phyloP scores from a whole-genome alignment of 106 monocot genomes.

The Dioscorea alata region DNA sequence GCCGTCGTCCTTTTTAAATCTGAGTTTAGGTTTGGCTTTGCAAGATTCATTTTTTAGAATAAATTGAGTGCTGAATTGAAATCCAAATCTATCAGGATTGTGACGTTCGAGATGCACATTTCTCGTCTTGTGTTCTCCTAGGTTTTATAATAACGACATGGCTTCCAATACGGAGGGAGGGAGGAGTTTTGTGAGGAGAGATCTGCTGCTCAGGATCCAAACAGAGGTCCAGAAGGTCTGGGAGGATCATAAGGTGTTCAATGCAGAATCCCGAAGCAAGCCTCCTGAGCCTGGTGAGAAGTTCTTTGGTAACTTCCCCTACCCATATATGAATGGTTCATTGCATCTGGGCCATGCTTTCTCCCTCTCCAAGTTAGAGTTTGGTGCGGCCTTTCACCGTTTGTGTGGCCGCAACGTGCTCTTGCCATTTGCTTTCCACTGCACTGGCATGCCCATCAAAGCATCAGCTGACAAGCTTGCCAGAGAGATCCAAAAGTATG shows the following conservation, averaged over 20 bases:
- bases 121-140: too few relatives aligned
- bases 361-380: slow-evolving; percentile 76
- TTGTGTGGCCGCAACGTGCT: slow-evolving; percentile 74
- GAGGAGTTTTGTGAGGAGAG: slow-evolving; percentile 71
- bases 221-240: slow-evolving; percentile 49
- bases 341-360: slow-evolving; percentile 87
- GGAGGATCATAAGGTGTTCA: slow-evolving; percentile 66
- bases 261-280: slow-evolving; percentile 28
- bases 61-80: too few relatives aligned
- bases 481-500: slow-evolving; percentile 53
- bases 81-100: too few relatives aligned
- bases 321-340: slow-evolving; percentile 91
- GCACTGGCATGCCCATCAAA: slow-evolving; percentile 97
- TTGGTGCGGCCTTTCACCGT: slow-evolving; percentile 65
- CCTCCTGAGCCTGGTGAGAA: slow-evolving; percentile 56
- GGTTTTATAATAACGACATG: slow-evolving; percentile 29
- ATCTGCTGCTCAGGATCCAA: slow-evolving; percentile 63
- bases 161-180: slow-evolving; percentile 28
- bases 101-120: too few relatives aligned
- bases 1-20: too few relatives aligned
- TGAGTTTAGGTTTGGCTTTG: too few relatives aligned
- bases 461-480: slow-evolving; percentile 86
- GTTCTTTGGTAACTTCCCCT: slow-evolving; percentile 95
- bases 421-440: slow-evolving; percentile 89
- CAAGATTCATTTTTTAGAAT: too few relatives aligned